Conservation (phyloP, 2,329 filamentous ascomycete genomes). For the Phaeosphaeria sp. region DNA sequence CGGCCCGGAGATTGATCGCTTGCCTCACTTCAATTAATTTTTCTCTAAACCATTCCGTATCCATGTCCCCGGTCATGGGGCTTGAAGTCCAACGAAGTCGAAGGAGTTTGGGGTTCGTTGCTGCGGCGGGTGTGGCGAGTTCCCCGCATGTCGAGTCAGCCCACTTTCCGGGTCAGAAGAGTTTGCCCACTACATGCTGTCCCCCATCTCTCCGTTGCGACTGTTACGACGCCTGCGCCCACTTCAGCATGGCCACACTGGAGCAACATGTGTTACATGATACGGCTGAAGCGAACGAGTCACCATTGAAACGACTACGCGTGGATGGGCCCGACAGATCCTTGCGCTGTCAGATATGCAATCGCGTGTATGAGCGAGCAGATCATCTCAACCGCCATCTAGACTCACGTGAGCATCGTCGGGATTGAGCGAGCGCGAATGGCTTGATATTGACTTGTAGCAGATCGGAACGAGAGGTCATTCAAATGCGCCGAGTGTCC, state of each 20-base stretch:
- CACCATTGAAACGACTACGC: conserved; percentile 2
- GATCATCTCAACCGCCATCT: conserved; percentile 41
- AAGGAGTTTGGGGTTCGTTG: too few relatives aligned
- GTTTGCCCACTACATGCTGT: neutral
- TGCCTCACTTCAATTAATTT: too few relatives aligned
- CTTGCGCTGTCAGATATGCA: conserved; percentile 35
- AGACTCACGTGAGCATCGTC: conserved; percentile 26
- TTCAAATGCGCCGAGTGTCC: conserved; percentile 38
- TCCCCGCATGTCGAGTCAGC: neutral
- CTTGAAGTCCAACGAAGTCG: too few relatives aligned
- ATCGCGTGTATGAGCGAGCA: conserved; percentile 33
- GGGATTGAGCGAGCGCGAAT: neutral
- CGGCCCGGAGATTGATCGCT: too few relatives aligned
- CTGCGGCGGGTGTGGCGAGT: neutral
- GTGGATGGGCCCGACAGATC: neutral
- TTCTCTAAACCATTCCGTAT: too few relatives aligned
- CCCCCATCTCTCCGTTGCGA: neutral
- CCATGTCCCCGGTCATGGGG: too few relatives aligned
- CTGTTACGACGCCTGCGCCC: neutral
- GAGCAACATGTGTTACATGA: neutral
- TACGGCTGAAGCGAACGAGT: neutral
- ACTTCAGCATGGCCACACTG: neutral
- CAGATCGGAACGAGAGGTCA: conserved; percentile 36
- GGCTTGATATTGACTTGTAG: neutral
- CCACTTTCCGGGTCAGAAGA: neutral